Evolutionary conservation across 2,329 filamentous ascomycete genomes (phyloP), one percentile per base, ranked within the genome.

Genomic region (Myriosclerotinia curreyana): DNA sequence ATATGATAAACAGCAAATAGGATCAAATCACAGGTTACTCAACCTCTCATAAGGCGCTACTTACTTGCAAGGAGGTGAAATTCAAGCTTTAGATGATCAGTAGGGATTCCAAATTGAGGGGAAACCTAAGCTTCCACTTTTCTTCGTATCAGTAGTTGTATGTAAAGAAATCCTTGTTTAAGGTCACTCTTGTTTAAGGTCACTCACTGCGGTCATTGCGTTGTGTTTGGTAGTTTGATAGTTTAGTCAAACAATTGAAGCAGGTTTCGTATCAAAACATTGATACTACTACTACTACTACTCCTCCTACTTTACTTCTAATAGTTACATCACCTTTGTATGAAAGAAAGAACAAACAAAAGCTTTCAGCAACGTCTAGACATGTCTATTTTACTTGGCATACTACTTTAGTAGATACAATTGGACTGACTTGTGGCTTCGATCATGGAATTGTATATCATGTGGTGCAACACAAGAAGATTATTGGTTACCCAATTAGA

Each of bases 311-410:
- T 50, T 14, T 50, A 11, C 2, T 28, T 22, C 28, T 49, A 22
- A 49, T 5, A 25, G 5, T 49, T 31, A 31, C 28, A 31, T 1
- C 6, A 34, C 5, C 3, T 36, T n/a, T 20, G 20, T 14, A 36
- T 14, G 31, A 11, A 34, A 5, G 28, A n/a, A 56, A 15, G 25
- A 7, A 44, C 34, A 31, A 5, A 9, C 5, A 31, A 31, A 56
- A n/a, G 28, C 28, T 31, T 17, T 44, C 15, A 14, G 12, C 36
- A 4, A 38, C 25, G 7, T 15, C 12, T 15, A 22, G 20, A 22
- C 44, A 34, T 5, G 17, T 46, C 25, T 34, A 22, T 34, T 58
- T 22, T 22, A 22, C 54, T 58, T 48, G 54, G 40, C 54, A 58
- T 48, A 25, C 28, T 48, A 25, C 12, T 28, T 6, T 14, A 28